phyloP scores from a whole-genome alignment of 352 stramenopile genomes.

The Stramenopiles sp. region DNA sequence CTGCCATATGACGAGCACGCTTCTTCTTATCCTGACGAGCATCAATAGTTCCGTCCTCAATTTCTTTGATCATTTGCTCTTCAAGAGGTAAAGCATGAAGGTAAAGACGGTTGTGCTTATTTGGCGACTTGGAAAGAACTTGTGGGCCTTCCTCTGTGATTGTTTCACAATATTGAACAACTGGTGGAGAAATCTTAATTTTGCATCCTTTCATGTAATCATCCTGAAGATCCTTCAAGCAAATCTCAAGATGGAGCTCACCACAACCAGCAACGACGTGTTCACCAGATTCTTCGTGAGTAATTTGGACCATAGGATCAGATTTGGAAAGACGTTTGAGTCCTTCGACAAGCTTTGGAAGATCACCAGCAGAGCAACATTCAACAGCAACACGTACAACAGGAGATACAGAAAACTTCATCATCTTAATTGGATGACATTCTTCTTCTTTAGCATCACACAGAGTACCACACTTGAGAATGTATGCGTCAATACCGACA shows the following conservation, averaged over 20 bases:
- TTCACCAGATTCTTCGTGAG: conserved; percentile 82
- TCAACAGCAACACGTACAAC: conserved; percentile 96
- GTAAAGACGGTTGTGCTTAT: conserved; percentile 99
- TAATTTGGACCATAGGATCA: conserved; percentile 97
- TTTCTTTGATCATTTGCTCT: conserved; percentile 68
- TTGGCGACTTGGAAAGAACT: conserved; percentile 94
- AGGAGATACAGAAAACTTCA: conserved; percentile 98
- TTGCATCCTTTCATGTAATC: conserved; percentile 84
- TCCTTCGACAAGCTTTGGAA: conserved; percentile 96
- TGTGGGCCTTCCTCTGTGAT: conserved; percentile 62
- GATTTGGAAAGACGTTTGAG: conserved; percentile 99
- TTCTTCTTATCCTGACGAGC: conserved; percentile 69
- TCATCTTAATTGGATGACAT: conserved; percentile 90
- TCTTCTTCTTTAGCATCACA: conserved; percentile 84
- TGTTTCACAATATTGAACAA: conserved; percentile 97
- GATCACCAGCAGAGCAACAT: conserved; percentile 86
- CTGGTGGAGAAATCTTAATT: conserved; percentile 89
- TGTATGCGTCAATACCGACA: conserved; percentile 95
- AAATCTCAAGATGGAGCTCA: conserved; percentile 98
- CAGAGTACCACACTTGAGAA: conserved; percentile 97
- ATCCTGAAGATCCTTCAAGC: conserved; percentile 97
- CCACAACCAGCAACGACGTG: conserved; percentile 96
- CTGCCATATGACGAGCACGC: conserved; percentile 71
- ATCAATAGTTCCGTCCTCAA: conserved; percentile 67
- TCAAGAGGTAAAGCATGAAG: conserved; percentile 49